Evolutionary conservation across 768 basidiomycete genomes (phyloP), one percentile per base, ranked within the genome.

Genomic region (Cubamyces lactineus): DNA sequence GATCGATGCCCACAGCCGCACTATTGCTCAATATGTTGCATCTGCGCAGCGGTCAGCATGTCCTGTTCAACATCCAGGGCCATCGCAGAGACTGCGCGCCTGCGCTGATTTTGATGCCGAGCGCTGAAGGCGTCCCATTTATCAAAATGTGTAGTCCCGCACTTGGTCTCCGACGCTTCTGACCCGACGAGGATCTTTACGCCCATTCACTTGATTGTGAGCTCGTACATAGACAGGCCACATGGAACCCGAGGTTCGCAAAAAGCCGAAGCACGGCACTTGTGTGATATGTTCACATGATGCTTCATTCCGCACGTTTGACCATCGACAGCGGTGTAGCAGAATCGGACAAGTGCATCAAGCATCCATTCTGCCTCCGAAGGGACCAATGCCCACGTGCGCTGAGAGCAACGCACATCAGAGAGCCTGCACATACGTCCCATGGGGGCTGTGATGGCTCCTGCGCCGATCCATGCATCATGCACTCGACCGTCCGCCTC

Each of bases 321-420:
- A 49, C 9, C 48, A 34, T 34, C 9, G 5, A 34, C 34, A 34
- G 34, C 34, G 9, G 34, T 34, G 34, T 34, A 34, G 34, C 34
- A 34, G 34, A n/a, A n/a, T n/a, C n/a, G n/a, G n/a, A 34, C 19
- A 13, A 16, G 3, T 1, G 16, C 16, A 49, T 47, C 12, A 12
- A 47, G 46, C 46, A n/a, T 7, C 23, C 21, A 47, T 47, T 24
- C 13, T 47, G 19, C 46, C 12, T 13, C 48, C 23, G 34, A 34
- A 34, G 34, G 6, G 5, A 34, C 5, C 5, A 6, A 9, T 15
- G 3, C 57, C 49, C 57, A 59, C 57, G 57, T 59, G 57, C 49
- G 49, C 49, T 19, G 16, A 8, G 45, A 50, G 57, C 57, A 52
- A 59, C 57, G 49, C 49, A 5, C 57, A 59, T 59, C 57, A 59